Evolutionary conservation across 1,139 yeast genomes (phyloP), one percentile per base, ranked within the genome.

Genomic region (Scheffersomyces segobiensis): DNA sequence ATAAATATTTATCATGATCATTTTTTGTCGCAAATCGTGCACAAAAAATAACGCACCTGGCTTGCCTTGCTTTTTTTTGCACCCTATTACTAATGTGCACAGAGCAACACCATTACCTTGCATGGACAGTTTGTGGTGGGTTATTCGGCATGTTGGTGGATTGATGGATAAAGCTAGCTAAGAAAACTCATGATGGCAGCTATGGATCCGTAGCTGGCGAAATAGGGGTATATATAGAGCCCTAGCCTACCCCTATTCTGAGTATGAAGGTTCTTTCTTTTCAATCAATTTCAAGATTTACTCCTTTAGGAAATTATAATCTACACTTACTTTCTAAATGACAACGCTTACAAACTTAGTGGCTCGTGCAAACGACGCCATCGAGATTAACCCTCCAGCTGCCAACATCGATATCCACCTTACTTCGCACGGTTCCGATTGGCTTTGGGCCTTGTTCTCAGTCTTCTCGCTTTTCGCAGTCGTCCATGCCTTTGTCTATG

Each of bases 381-480:
- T 85, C 50, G 56, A 65, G 4, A 68, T 84, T 58, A 87, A 87
- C 65, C 81, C 85, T 20, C 72, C 77, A 3, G 69, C 80, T 17
- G 55, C 68, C 7, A 72, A 69, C 3, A 71, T 80, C 57, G 86
- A 83, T 61, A 81, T 86, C 67, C 85, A 83, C 60, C 64, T 87
- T 53, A 86, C 89, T 20, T 62, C 68, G 14, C 86, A 84, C 63
- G 92, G 92, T 65, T 85, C 90, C 7, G 84, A 85, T 69, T 87
- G 91, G 91, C 78, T 85, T 63, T 87, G 91, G 91, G 83, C 92
- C 0, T 89, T 78, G 20, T 86, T 88, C 65, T 70, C 85, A 2
- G 61, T 78, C 14, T 84, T 87, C 67, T 79, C 80, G 17, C 57
- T 81, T 3, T 69, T 81, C 10, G 70, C 86, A 17, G 56, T 86